Conservation (phyloP, 192 early-diverging fungal genomes). For the Helicostylum pulchrum region DNA sequence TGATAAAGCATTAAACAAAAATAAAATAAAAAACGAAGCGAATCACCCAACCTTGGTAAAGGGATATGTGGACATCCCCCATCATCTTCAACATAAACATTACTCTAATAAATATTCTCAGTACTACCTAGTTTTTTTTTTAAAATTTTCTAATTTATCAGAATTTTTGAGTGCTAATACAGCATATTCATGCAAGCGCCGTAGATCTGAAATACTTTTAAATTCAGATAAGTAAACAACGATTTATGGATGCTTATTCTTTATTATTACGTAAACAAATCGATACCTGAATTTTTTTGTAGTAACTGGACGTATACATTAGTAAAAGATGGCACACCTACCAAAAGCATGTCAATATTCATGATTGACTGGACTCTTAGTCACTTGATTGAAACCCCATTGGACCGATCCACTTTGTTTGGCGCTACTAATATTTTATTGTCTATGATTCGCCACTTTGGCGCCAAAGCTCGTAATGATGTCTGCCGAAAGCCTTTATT, state of each 20-base stretch:
- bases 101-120: too few relatives aligned
- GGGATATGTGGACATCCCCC: too few relatives aligned
- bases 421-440: conserved; percentile 17
- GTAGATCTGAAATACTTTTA: too few relatives aligned
- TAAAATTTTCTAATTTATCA: too few relatives aligned
- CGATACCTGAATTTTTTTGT: conserved; percentile 6
- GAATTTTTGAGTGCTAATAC: too few relatives aligned
- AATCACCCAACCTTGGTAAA: too few relatives aligned
- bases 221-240: too few relatives aligned
- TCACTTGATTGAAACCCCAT: background rate
- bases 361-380: conserved; percentile 10
- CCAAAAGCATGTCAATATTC: background rate
- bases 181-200: too few relatives aligned
- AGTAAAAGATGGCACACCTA: background rate
- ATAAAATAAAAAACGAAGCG: too few relatives aligned
- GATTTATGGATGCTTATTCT: conserved; percentile 23
- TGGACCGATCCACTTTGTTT: background rate
- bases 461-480: conserved; percentile 2
- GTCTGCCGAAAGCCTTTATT: background rate
- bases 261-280: conserved; percentile 6
- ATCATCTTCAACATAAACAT: too few relatives aligned
- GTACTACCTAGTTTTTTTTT: too few relatives aligned
- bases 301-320: conserved; percentile 11
- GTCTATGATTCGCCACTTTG: conserved; percentile 19
- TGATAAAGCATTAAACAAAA: too few relatives aligned